Percentiles rank a stretch among this genome's conserved stretches.
Conservation (phyloP, 352 stramenopile species). For the Globisporangium canariense region DNA sequence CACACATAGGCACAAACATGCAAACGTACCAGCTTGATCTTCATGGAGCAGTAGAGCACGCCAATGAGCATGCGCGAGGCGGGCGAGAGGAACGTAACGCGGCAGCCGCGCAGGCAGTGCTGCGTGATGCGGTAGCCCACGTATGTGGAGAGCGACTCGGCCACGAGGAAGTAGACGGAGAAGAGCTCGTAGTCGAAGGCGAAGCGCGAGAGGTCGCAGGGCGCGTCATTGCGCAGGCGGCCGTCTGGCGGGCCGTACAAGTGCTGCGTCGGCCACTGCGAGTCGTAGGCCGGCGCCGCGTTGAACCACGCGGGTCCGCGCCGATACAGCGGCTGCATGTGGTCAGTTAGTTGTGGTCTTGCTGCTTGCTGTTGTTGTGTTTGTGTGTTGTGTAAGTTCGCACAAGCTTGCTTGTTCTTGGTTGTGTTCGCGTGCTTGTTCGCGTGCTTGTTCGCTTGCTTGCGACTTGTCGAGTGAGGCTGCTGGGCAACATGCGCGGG, state of each 20-base stretch:
- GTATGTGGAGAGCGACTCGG: conserved; percentile 72
- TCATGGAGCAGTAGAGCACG: conserved; percentile 68
- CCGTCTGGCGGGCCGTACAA: conserved; percentile 51
- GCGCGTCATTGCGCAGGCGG: conserved; percentile 17
- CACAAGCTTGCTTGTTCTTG: not conserved
- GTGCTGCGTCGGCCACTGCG: conserved; percentile 28
- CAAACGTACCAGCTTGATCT: conserved; percentile 60
- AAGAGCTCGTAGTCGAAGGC: conserved; percentile 70
- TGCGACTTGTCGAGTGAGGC: not conserved
- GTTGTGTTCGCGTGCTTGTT: not conserved
- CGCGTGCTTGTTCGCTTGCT: not conserved
- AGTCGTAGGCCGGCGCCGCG: conserved; percentile 26
- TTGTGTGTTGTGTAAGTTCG: not conserved
- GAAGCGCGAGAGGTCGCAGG: conserved; percentile 29
- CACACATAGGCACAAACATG: not conserved
- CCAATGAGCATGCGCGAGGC: conserved; percentile 65
- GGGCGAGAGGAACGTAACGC: conserved; percentile 58
- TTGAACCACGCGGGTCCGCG: conserved; percentile 51
- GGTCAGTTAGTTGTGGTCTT: conserved; percentile 2
- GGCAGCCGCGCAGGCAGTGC: conserved; percentile 70
- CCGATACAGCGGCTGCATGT: conserved; percentile 52
- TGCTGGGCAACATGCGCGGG: not conserved
- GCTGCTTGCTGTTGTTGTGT: not conserved
- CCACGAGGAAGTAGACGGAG: conserved; percentile 74
- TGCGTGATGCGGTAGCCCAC: conserved; percentile 78